Evolutionary conservation across 148 eudicot species (phyloP).

Genomic region (Rhododendron williamsianum): DNA sequence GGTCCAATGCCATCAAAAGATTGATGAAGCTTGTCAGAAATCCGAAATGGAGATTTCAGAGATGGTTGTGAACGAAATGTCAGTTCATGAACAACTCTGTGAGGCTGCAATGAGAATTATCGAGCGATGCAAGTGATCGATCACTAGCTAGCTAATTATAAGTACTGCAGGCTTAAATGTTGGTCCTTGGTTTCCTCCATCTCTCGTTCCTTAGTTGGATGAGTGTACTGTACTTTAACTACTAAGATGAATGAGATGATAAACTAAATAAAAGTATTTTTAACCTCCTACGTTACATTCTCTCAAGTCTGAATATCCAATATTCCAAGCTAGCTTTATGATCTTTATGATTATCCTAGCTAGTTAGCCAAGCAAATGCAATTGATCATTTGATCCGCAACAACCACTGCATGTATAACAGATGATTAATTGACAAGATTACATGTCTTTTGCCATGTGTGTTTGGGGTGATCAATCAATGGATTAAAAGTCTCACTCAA

Average conservation of each 20-base stretch:
- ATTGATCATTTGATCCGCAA: no score
- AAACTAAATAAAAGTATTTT: neutral
- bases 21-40: neutral
- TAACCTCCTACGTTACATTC: neutral
- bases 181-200: neutral
- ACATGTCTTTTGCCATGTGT: no score
- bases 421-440: no score
- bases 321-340: no score
- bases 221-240: neutral
- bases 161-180: neutral
- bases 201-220: neutral
- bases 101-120: constrained; percentile 3
- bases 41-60: neutral
- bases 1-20: neutral
- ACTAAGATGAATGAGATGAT: neutral
- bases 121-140: neutral
- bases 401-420: no score
- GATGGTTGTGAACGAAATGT: neutral
- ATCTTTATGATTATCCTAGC: no score
- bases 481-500: no score
- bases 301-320: neutral
- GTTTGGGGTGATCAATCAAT: no score
- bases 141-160: neutral
- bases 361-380: no score
- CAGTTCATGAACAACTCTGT: neutral